Conservation (phyloP, 805 yeast genomes). For the Myxozyma neotropica region DNA sequence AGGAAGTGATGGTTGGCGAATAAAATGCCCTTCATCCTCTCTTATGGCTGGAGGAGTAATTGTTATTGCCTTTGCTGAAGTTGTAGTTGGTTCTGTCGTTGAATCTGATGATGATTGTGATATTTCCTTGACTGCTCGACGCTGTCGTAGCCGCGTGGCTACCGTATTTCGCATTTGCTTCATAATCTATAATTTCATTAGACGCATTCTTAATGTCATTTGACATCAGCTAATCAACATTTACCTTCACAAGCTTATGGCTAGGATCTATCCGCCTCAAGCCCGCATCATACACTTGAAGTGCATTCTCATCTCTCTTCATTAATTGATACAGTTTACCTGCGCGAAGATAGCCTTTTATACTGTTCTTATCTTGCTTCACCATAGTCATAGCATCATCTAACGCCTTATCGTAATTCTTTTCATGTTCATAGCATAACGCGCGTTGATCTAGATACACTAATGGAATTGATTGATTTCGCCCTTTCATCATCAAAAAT, state of each 20-base stretch:
- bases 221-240: neutral
- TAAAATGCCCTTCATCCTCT: neutral
- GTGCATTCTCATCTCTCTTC: constrained; percentile 7
- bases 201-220: neutral
- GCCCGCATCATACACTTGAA: constrained; percentile 6
- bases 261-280: neutral
- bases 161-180: neutral
- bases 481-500: neutral
- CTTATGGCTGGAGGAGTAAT: neutral
- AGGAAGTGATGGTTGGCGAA: neutral
- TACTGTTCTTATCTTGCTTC: neutral
- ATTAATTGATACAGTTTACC: constrained; percentile 12
- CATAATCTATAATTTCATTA: neutral
- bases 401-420: constrained; percentile 9
- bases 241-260: neutral
- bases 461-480: neutral
- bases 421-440: constrained; percentile 13
- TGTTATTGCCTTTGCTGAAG: neutral
- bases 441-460: constrained; percentile 18
- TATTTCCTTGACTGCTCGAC: neutral
- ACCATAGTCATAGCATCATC: constrained; percentile 10
- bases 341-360: constrained; percentile 24
- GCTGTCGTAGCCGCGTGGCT: neutral
- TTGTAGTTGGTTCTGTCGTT: neutral
- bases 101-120: neutral